Base-by-base conservation (phyloP, 208 protist species). In the Naegleria lovaniensis region DNA sequence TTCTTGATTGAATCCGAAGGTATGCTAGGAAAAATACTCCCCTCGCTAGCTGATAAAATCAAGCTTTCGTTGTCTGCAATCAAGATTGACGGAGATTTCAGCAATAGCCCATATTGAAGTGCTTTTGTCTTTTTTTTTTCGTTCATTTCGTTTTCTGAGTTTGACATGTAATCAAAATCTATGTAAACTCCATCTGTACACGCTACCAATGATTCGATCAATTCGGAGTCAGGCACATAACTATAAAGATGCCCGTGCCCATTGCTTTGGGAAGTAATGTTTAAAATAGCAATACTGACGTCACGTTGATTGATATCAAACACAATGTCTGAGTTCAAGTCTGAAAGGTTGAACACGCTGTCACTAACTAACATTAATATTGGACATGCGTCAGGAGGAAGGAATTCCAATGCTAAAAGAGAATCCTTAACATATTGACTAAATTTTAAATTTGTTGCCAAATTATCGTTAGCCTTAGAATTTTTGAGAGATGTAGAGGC, bases 341-440 rank as follows among this genome's bases (percentile, higher is more conserved):
- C 33, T 40, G 39, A 55, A 0, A 89, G 22, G 36, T 39, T 41
- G 51, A 88, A 88, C 0, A 51, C 39, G 2, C 41, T 41, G 40
- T 89, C 85, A 22, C 39, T 67, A n/a, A 89, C 67, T 7, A 89
- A 38, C 9, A 89, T 2, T 16, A 89, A 67, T 16, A 55, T 41
- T 39, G 85, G 85, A 36, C 85, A 88, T 40, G 85, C 39, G 38
- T 89, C 85, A 40, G 13, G 2, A 67, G 41, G 85, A 22, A 89
- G 7, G 25, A 89, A 89, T 22, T 89, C 85, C 36, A 67, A 89
- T 22, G 85, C 41, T 13, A 89, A 41, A 5, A 89, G 19, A 0
- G 85, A 33, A 67, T 89, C n/a, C 4, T 11, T 16, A 41, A 89
- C 67, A 40, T 41, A 39, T 29, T 39, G 5, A 67, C 59, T 89